These are phyloP conservation scores for Teunomyces panamensis DNA, from an alignment of 805 yeast genomes.

Conservation along the genomic window DNA sequence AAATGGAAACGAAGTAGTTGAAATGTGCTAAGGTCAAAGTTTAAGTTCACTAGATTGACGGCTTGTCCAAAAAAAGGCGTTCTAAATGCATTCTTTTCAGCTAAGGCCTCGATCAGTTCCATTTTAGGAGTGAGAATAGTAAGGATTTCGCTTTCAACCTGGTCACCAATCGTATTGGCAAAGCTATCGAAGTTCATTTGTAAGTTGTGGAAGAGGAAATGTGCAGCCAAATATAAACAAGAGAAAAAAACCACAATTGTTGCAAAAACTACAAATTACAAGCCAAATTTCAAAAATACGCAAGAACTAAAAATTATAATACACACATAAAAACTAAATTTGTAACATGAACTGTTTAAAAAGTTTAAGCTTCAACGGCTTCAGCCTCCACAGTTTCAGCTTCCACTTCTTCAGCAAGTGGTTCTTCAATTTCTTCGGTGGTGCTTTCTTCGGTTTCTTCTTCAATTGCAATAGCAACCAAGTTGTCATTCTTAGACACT, in stretches of 20 bases:
- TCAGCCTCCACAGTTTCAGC: slow-evolving; percentile 7
- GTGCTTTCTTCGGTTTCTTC: slow-evolving; percentile 11
- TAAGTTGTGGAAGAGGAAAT: not conserved
- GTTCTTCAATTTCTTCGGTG: slow-evolving; percentile 10
- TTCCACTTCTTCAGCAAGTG: slow-evolving; percentile 5
- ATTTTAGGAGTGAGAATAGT: not conserved
- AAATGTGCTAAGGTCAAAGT: not conserved
- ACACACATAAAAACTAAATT: not conserved
- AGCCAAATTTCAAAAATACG: not conserved
- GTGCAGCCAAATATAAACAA: not conserved
- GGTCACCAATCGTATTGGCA: not conserved
- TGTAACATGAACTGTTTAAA: not conserved
- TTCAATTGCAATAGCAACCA: slow-evolving; percentile 25
- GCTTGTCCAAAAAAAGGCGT: not conserved
- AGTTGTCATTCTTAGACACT: slow-evolving; percentile 18
- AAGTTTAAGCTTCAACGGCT: slow-evolving; percentile 4
- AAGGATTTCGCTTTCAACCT: not conserved
- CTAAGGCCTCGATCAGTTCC: not conserved
- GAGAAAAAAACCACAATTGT: not conserved
- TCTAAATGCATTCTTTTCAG: not conserved
- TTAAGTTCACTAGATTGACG: not conserved
- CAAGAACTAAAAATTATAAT: slow-evolving; percentile 1
- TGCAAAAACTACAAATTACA: not conserved
- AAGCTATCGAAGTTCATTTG: not conserved
- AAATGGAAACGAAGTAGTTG: not conserved